Evolutionary conservation across 176 grass and related monocot genomes (phyloP).

Genomic region (Avena eriantha): DNA sequence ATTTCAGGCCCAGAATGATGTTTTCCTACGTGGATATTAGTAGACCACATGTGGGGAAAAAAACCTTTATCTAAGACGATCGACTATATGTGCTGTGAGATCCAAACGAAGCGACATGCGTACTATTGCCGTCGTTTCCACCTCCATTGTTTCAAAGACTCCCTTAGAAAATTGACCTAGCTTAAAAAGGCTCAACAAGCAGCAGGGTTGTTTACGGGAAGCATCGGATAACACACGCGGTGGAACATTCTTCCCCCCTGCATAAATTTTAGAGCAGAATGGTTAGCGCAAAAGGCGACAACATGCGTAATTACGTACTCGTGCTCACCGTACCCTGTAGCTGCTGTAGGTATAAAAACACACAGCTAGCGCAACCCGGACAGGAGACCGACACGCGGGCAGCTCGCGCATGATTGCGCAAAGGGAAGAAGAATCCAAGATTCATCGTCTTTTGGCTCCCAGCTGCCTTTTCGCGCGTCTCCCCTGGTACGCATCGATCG

Average conservation of each 20-base stretch:
- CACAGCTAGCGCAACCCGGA: not conserved
- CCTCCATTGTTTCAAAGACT: not conserved
- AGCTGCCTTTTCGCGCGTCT: not conserved
- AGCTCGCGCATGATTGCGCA: slow-evolving; percentile 44
- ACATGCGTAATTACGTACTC: not conserved
- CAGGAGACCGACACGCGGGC: slow-evolving; percentile 49
- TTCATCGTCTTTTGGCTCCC: slow-evolving; percentile 35
- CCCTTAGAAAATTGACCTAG: not conserved
- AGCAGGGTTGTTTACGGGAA: not conserved
- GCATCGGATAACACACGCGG: not conserved
- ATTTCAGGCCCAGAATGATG: no score
- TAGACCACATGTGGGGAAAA: no score
- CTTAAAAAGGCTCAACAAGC: no score
- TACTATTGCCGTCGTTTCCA: not conserved
- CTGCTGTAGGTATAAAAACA: not conserved
- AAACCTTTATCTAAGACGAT: no score
- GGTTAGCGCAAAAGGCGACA: slow-evolving; percentile 4
- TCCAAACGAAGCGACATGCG: not conserved
- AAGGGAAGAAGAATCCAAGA: slow-evolving; percentile 56
- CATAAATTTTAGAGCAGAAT: slow-evolving; percentile 43
- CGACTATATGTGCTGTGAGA: not conserved
- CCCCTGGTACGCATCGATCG: not conserved
- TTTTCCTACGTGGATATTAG: no score
- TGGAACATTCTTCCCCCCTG: slow-evolving; percentile 24
- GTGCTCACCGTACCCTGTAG: not conserved